Evolutionary conservation across 2,329 filamentous ascomycete species (phyloP).

Genomic region (Aaosphaeria arxii): DNA sequence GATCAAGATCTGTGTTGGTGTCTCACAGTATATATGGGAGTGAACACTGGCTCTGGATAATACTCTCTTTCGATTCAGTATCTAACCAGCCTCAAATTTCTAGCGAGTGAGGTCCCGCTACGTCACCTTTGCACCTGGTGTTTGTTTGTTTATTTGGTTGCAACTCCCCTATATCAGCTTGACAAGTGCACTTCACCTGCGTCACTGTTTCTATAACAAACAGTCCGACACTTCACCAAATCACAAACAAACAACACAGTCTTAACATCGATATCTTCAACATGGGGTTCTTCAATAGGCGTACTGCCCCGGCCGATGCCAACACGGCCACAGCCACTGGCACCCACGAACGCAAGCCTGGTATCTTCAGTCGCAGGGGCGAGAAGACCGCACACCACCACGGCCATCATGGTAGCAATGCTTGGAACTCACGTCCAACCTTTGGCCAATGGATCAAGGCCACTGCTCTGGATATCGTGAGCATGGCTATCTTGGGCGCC

Average conservation of each 20-base stretch:
- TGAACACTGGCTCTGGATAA: no score
- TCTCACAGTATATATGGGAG: not conserved
- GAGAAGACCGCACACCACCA: not conserved
- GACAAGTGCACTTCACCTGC: no score
- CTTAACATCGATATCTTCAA: conserved; percentile 1
- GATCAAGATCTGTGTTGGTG: conserved; percentile 7
- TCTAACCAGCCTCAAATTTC: no score
- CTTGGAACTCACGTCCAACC: conserved; percentile 41
- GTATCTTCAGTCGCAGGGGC: conserved; percentile 19
- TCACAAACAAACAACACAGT: no score
- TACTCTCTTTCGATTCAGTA: no score
- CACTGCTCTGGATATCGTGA: conserved; percentile 65
- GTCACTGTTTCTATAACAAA: no score
- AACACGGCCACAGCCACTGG: conserved; percentile 35
- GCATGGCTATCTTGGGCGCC: conserved; percentile 64
- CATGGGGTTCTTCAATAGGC: conserved; percentile 41
- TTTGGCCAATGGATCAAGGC: conserved; percentile 70
- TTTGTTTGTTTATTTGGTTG: conserved; percentile 3
- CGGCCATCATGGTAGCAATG: conserved; percentile 11
- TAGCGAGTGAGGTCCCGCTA: no score
- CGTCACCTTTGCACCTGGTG: not conserved
- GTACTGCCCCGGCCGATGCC: conserved; percentile 28
- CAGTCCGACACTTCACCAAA: no score
- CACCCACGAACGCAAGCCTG: conserved; percentile 25
- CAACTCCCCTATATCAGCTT: not conserved